These are phyloP conservation scores for Seiridium unicorne DNA, from an alignment of 2,329 filamentous ascomycete species.

Conservation along the genomic window DNA sequence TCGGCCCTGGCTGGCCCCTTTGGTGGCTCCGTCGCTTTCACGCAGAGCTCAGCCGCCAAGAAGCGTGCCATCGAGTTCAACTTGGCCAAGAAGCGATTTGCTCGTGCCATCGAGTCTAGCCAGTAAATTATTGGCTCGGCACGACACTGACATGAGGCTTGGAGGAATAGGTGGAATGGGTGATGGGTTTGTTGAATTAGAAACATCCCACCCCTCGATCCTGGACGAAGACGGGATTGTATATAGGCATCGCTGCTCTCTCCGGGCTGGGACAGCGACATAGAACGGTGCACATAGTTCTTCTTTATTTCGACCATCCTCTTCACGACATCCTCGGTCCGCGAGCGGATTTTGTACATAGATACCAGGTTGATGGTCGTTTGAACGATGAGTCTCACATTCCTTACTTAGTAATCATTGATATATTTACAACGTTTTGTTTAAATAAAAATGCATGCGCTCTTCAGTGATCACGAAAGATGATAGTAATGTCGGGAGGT, in stretches of 20 bases:
- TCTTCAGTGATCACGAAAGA: no score
- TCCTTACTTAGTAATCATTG: constrained; percentile 5
- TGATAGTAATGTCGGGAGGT: no score
- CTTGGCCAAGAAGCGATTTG: constrained; percentile 22
- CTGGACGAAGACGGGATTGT: not conserved
- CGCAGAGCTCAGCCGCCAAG: constrained; percentile 51
- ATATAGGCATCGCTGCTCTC: not conserved
- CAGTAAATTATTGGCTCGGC: constrained; percentile 1
- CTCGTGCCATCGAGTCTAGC: constrained; percentile 7
- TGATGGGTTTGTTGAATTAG: constrained; percentile 1
- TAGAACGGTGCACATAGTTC: not conserved
- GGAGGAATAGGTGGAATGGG: not conserved
- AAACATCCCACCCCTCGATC: not conserved
- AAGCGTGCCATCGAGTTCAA: constrained; percentile 59
- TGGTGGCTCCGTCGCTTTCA: constrained; percentile 62
- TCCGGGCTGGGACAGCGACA: constrained; percentile 5
- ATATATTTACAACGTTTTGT: not conserved
- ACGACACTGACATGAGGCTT: no score
- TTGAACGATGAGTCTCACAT: constrained; percentile 7
- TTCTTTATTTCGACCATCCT: not conserved
- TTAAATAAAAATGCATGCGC: not conserved
- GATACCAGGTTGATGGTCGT: not conserved
- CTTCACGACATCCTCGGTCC: not conserved
- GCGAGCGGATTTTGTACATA: constrained; percentile 4
- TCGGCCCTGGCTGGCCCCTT: constrained; percentile 59